phyloP scores from a whole-genome alignment of 1,284 basidiomycete genomes.

The Ceratobasidium sp. region DNA sequence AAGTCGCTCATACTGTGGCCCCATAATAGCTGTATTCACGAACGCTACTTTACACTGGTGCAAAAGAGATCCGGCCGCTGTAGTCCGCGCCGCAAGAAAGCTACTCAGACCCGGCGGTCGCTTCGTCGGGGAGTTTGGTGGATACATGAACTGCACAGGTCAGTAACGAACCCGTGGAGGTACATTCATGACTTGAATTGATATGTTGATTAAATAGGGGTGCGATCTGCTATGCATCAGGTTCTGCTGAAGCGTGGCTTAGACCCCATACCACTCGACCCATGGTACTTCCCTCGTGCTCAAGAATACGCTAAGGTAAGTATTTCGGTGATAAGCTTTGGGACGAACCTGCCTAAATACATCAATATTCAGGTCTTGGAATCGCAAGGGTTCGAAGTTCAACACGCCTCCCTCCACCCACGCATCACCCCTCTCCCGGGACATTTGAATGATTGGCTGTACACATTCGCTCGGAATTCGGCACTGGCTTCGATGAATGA shows the following conservation, averaged over 20 bases:
- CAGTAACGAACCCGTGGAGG: conserved; percentile 40
- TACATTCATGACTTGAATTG: neutral
- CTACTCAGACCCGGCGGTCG: conserved; percentile 73
- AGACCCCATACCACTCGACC: conserved; percentile 68
- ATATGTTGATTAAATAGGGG: conserved; percentile 53
- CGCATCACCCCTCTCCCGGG: conserved; percentile 71
- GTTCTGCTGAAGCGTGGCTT: conserved; percentile 63
- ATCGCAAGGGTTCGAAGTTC: conserved; percentile 62
- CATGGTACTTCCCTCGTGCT: conserved; percentile 83
- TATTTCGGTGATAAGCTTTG: conserved; percentile 3
- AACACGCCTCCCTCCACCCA: conserved; percentile 66
- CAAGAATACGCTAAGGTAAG: conserved; percentile 67
- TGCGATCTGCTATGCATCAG: conserved; percentile 66
- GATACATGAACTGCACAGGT: conserved; percentile 74
- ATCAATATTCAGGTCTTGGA: conserved; percentile 59
- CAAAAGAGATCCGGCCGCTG: conserved; percentile 70
- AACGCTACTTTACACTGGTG: conserved; percentile 88
- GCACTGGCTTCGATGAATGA: conserved; percentile 62
- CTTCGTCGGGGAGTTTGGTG: conserved; percentile 80
- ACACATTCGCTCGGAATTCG: conserved; percentile 67
- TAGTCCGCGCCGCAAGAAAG: conserved; percentile 64
- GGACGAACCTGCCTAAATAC: too few species aligned
- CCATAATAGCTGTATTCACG: conserved; percentile 64
- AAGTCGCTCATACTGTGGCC: conserved; percentile 46
- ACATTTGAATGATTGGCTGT: conserved; percentile 72